Conservation (phyloP, 2,329 filamentous ascomycete species). For the Pestalotiopsis sp. region DNA sequence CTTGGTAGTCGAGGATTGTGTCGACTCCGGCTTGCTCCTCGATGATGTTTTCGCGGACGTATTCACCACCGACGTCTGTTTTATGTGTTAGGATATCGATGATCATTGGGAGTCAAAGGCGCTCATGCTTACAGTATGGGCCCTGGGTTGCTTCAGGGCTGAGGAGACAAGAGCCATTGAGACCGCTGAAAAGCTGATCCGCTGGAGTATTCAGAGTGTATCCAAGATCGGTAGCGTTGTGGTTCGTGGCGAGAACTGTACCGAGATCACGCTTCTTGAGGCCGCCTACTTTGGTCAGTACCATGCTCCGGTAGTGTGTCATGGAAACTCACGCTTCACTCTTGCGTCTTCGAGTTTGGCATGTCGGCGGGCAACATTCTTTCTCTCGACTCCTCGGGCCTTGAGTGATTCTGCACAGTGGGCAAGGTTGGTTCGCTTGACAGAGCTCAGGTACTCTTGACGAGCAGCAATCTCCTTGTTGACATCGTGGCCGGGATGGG, state of each 20-base stretch:
- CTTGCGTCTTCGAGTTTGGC: slow-evolving; percentile 35
- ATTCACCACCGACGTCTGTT: slow-evolving; percentile 50
- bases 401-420: slow-evolving; percentile 51
- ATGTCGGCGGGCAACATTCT: slow-evolving; percentile 47
- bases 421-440: slow-evolving; percentile 43
- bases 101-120: not conserved
- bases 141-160: slow-evolving; percentile 56
- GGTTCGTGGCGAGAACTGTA: slow-evolving; percentile 17
- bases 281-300: not conserved
- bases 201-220: slow-evolving; percentile 37
- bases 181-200: slow-evolving; percentile 41
- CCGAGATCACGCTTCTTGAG: slow-evolving; percentile 35
- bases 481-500: slow-evolving; percentile 54
- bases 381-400: slow-evolving; percentile 46
- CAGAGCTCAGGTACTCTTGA: slow-evolving; percentile 43
- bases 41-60: slow-evolving; percentile 49
- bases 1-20: slow-evolving; percentile 53
- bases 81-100: not conserved
- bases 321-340: slow-evolving; percentile 3
- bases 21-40: slow-evolving; percentile 51
- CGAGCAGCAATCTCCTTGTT: slow-evolving; percentile 52
- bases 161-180: slow-evolving; percentile 50
- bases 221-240: slow-evolving; percentile 34
- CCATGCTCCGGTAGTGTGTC: not conserved
- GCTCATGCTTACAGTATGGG: slow-evolving; percentile 46